Percentiles rank a stretch among this genome's conserved stretches.
Conservation (phyloP, 805 yeast species). For the Alloascoidea hylecoeti region DNA sequence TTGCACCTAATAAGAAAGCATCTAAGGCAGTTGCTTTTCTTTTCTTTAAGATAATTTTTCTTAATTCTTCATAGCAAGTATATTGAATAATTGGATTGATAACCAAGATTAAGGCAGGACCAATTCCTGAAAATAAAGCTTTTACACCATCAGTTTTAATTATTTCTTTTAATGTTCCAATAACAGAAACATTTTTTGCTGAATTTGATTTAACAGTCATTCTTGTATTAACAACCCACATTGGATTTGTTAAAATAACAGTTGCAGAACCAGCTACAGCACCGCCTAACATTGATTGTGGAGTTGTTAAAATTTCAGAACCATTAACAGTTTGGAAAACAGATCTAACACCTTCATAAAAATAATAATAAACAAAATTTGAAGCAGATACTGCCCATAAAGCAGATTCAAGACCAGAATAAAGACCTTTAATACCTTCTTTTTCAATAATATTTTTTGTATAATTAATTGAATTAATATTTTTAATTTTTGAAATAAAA, state of each 20-base stretch:
- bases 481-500: slow-evolving; percentile 9
- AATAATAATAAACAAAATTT: slow-evolving; percentile 82
- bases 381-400: slow-evolving; percentile 75
- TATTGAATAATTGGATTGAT: slow-evolving; percentile 85
- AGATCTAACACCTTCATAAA: slow-evolving; percentile 60
- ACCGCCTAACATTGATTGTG: slow-evolving; percentile 64
- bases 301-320: slow-evolving; percentile 23
- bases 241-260: slow-evolving; percentile 71
- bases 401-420: slow-evolving; percentile 82
- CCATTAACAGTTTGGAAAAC: slow-evolving; percentile 20
- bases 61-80: slow-evolving; percentile 79
- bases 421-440: slow-evolving; percentile 57
- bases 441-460: slow-evolving; percentile 32
- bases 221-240: slow-evolving; percentile 92
- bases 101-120: slow-evolving; percentile 80
- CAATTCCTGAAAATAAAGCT: slow-evolving; percentile 71
- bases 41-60: slow-evolving; percentile 43
- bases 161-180: slow-evolving; percentile 46
- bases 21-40: slow-evolving; percentile 50
- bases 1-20: slow-evolving; percentile 79
- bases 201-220: slow-evolving; percentile 43
- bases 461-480: slow-evolving; percentile 3
- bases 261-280: slow-evolving; percentile 83
- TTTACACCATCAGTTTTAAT: slow-evolving; percentile 54
- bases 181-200: slow-evolving; percentile 26